Evolutionary conservation across 2,329 filamentous ascomycete genomes (phyloP).

Genomic region (Penicillium freii): DNA sequence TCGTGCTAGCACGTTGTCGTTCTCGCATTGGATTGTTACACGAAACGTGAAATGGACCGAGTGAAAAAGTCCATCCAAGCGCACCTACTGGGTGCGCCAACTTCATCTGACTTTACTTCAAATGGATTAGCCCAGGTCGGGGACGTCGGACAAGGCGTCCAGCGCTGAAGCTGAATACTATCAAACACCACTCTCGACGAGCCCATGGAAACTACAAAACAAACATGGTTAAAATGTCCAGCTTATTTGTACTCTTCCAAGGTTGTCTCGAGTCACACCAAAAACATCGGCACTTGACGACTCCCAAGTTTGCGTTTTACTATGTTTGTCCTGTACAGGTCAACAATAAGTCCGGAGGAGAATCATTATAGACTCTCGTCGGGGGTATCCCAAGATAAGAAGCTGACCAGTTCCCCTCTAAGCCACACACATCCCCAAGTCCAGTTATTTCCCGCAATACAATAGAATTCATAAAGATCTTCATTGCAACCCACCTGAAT

Average conservation of each 20-base stretch:
- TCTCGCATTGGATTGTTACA: slow-evolving; percentile 15
- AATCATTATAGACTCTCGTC: neutral
- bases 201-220: slow-evolving; percentile 3
- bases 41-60: slow-evolving; percentile 22
- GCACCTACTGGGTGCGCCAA: slow-evolving; percentile 13
- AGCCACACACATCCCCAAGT: neutral
- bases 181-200: slow-evolving; percentile 3
- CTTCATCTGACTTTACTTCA: neutral
- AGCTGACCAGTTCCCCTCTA: neutral
- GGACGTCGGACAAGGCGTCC: slow-evolving; percentile 23
- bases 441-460: neutral
- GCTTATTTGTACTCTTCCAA: neutral
- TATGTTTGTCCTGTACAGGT: neutral
- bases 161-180: slow-evolving; percentile 6
- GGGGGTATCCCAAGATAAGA: slow-evolving; percentile 5
- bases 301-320: neutral
- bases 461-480: neutral
- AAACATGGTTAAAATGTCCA: slow-evolving; percentile 8
- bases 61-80: slow-evolving; percentile 16
- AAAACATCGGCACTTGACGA: neutral
- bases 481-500: neutral
- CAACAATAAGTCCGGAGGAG: neutral
- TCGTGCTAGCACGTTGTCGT: slow-evolving; percentile 4
- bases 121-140: neutral
- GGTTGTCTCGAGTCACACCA: slow-evolving; percentile 5